Evolutionary conservation across 2,329 filamentous ascomycete species (phyloP), one percentile per base, ranked within the genome.

Genomic region (Botrytis squamosa): DNA sequence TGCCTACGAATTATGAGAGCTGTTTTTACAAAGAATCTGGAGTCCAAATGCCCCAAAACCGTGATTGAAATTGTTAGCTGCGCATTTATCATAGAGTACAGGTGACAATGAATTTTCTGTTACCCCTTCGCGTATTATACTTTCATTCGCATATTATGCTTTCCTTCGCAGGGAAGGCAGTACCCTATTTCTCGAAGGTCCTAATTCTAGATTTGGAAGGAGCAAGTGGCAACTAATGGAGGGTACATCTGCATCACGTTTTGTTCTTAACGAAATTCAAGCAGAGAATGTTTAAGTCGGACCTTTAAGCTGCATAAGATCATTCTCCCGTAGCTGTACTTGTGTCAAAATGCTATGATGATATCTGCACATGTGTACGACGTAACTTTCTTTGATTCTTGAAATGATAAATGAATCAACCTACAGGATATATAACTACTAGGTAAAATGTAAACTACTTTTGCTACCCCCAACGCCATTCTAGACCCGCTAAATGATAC

Each of bases 401-500:
- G 4, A 52, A 67, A 46, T 52, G 33, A 67, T 14, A 40, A 52
- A 25, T 20, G 16, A 67, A 14, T 33, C 64, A 36, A 38, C 12
- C 22, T 33, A 67, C n/a, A 40, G 29, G 40, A 52, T 70, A 40
- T 46, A 68, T 73, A 36, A 70, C n/a, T 12, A 57, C 14, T 65
- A 22, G 22, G 29, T 46, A 65, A 33, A 22, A 62, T 46, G n/a
- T 38, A 25, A 57, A 44, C 29, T n/a, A 29, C 46, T 73, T 73
- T 72, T 60, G 46, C 36, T 63, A 63, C 14, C 42, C 57, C 16
- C 9, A 55, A 55, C 38, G 44, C 36, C 46, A 63, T 77, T 72
- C 71, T 74, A 78, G 79, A 74, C 79, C 75, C 76, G 79, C 79
- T 78, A 79, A 78, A n/a, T 12, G 20, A 71, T 25, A 10, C 14